Conservation (phyloP, 202 grass and related monocot species). For the Eragrostis tef region DNA sequence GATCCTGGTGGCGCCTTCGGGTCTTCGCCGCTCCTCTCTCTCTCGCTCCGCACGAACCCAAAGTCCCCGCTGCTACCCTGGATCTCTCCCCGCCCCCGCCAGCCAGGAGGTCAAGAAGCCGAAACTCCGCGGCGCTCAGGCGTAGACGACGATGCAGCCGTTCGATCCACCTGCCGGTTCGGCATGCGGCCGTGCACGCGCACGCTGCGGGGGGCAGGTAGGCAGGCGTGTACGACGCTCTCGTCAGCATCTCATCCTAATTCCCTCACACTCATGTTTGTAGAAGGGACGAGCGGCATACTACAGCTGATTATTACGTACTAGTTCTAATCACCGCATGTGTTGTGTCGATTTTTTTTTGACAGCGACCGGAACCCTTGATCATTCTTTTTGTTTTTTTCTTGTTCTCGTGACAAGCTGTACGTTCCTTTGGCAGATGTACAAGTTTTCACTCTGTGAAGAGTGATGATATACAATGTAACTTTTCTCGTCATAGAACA, state of each 20-base stretch:
- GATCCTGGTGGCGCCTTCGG: too few species aligned
- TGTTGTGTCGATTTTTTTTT: constrained; percentile 46
- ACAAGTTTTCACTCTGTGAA: neutral
- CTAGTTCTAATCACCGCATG: constrained; percentile 25
- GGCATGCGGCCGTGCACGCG: neutral
- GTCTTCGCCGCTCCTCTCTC: too few species aligned
- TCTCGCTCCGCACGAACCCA: too few species aligned
- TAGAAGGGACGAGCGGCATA: constrained; percentile 51
- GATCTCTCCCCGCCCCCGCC: too few species aligned
- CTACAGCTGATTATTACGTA: constrained; percentile 27
- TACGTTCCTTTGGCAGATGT: constrained; percentile 27
- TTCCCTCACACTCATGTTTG: neutral
- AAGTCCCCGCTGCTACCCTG: too few species aligned
- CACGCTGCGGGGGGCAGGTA: neutral
- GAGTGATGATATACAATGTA: constrained; percentile 8
- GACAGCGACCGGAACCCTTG: constrained; percentile 37
- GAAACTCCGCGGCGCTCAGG: constrained; percentile 22
- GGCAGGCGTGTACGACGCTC: neutral
- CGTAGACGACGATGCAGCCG: constrained; percentile 7
- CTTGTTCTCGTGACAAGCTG: neutral
- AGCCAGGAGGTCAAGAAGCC: neutral
- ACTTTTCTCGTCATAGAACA: neutral
- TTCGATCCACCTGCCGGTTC: neutral
- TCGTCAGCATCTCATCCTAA: neutral
- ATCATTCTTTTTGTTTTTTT: neutral